Evolutionary conservation across 768 basidiomycete genomes (phyloP).

Genomic region (Hericium alpestre): DNA sequence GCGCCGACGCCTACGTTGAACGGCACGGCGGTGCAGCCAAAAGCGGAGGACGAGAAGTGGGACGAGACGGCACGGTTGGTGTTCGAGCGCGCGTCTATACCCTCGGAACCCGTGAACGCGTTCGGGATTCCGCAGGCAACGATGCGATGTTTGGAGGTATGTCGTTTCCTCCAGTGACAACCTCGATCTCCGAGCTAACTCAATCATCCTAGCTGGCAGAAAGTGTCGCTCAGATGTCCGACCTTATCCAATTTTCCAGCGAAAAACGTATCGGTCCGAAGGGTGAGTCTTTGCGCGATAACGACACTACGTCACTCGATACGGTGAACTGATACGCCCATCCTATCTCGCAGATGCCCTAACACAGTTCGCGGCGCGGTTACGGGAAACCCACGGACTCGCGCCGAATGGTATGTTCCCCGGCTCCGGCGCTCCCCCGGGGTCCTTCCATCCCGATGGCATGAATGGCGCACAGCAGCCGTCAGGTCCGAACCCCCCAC

Average conservation of each 20-base stretch:
- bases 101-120: constrained; percentile 76
- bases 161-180: constrained; percentile 13
- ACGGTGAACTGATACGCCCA: no score
- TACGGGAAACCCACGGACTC: constrained; percentile 22
- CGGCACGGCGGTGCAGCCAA: constrained; percentile 2
- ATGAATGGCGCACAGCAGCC: constrained; percentile 8
- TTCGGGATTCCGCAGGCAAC: constrained; percentile 85
- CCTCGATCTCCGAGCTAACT: constrained; percentile 1
- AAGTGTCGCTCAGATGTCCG: constrained; percentile 71
- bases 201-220: constrained; percentile 50
- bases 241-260: constrained; percentile 57
- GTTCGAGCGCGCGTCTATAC: constrained; percentile 56
- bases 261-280: constrained; percentile 48
- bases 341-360: constrained; percentile 29
- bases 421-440: constrained; percentile 1
- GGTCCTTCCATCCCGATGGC: constrained; percentile 5
- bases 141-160: constrained; percentile 78
- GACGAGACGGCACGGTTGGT: constrained; percentile 51
- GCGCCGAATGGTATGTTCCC: background rate
- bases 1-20: constrained; percentile 17
- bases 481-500: no score
- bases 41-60: constrained; percentile 46
- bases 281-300: constrained; percentile 37
- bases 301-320: background rate
- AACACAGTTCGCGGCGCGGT: constrained; percentile 26